phyloP scores from a whole-genome alignment of 2,329 filamentous ascomycete genomes.

The Didymella segeticola region DNA sequence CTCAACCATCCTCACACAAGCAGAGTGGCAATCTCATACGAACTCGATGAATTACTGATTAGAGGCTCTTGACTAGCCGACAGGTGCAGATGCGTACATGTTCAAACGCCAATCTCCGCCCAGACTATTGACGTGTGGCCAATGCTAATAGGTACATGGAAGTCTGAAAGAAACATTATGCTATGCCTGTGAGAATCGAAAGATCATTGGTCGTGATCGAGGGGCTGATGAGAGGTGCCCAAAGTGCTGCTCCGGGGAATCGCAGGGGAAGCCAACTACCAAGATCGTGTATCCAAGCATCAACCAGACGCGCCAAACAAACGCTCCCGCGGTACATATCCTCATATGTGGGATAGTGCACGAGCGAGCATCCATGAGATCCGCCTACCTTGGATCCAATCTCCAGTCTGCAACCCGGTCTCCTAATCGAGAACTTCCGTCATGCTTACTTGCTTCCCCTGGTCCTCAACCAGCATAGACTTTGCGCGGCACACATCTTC shows the following conservation, averaged over 20 bases:
- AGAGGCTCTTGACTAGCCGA: background rate
- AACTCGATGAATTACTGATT: conserved; percentile 5
- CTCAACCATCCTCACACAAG: too few relatives aligned
- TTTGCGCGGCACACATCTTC: conserved; percentile 70
- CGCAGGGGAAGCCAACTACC: conserved; percentile 1
- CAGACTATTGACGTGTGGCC: conserved; percentile 1
- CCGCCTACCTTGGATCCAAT: background rate
- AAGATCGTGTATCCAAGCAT: conserved; percentile 14
- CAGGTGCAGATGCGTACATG: background rate
- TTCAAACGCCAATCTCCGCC: background rate
- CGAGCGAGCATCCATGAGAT: background rate
- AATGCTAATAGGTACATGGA: conserved; percentile 11
- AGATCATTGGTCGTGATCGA: background rate
- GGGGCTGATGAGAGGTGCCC: background rate
- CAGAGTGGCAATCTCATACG: background rate
- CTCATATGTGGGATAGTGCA: background rate
- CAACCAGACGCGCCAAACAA: conserved; percentile 7
- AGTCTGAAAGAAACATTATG: conserved; percentile 3
- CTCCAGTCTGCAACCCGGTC: background rate
- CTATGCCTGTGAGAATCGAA: background rate
- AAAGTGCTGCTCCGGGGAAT: conserved; percentile 1
- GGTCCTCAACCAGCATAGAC: conserved; percentile 70
- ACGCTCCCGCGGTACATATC: background rate
- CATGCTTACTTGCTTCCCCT: conserved; percentile 53
- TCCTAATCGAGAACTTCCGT: conserved; percentile 49